A percentile compares a stretch with the other conserved stretches of the same genome.
These are phyloP conservation scores for Knufia fluminis DNA, from an alignment of 2,329 filamentous ascomycete species.

Conservation along the genomic window DNA sequence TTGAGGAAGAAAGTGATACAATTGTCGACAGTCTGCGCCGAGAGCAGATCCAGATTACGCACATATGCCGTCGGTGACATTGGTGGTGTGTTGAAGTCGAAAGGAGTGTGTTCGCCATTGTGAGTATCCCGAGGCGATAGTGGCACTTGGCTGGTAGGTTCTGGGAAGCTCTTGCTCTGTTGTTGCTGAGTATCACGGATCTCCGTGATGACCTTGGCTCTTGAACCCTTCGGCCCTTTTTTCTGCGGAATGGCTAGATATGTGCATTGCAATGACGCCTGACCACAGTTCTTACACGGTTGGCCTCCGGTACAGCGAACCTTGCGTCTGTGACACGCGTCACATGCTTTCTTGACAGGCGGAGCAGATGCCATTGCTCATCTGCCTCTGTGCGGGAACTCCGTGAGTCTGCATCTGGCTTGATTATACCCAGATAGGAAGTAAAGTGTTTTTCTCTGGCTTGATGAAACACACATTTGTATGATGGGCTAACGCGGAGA, in stretches of 20 bases:
- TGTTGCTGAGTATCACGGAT: slow-evolving; percentile 59
- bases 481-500: no score
- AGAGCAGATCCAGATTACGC: slow-evolving; percentile 53
- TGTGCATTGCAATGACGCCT: slow-evolving; percentile 59
- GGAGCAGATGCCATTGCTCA: slow-evolving; percentile 11
- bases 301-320: slow-evolving; percentile 27
- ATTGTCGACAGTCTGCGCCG: slow-evolving; percentile 55
- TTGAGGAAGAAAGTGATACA: slow-evolving; percentile 61
- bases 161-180: slow-evolving; percentile 28
- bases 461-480: no score
- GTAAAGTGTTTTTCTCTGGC: no score
- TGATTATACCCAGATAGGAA: no score
- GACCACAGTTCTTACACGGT: slow-evolving; percentile 61
- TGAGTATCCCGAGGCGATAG: not conserved
- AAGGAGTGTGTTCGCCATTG: slow-evolving; percentile 29
- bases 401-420: not conserved
- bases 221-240: slow-evolving; percentile 65
- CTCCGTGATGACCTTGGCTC: slow-evolving; percentile 67
- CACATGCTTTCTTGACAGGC: slow-evolving; percentile 24
- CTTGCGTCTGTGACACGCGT: slow-evolving; percentile 25
- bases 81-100: slow-evolving; percentile 44
- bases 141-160: not conserved
- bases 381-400: not conserved
- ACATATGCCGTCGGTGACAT: slow-evolving; percentile 39
- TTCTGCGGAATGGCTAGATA: slow-evolving; percentile 69